Base-by-base conservation (phyloP, 345 rosid species). In the Gynandropsis gynandra region DNA sequence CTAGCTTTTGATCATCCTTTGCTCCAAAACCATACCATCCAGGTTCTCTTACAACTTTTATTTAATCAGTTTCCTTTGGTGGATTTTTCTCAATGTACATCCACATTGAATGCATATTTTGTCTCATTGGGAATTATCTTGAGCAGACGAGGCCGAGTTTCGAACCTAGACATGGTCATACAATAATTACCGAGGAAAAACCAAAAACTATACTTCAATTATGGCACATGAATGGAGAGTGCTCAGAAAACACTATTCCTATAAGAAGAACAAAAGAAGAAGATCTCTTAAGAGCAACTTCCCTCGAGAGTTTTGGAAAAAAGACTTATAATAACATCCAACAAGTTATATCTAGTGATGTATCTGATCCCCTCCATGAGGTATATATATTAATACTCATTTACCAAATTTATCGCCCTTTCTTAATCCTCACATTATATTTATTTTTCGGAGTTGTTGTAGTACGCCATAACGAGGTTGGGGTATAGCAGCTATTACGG, bases 231-330 rank as follows among this genome's bases (percentile, higher is more conserved):
- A 69, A 81, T 1, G 95, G 87, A 13, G 84, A 74, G 47, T 85
- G 95, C 47, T 87, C 87, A 0, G 79, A 78, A 43, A 89, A 84
- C 47, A 81, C 95, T 37, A 42, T 85, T 47, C 89, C 89, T 5
- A 65, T 85, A 10, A 72, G 95, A 66, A 79, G 87, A 79, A 85
- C 89, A 47, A 76, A 24, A 24, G 29, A 24, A 24, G 29, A 5
- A 24, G 2, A 24, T 24, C 29, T 24, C 29, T 24, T 24, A 20
- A 68, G 95, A 61, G 86, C 84, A 0, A 80, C 71, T 49, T 77
- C 84, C 21, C 9, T 72, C 1, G 38, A 60, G 48, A 70, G 76
- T 54, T 81, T 77, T 35, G 89, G 86, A 43, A 81, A 69, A 53
- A 81, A 77, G 66, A 56, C n/a, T n/a, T n/a, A n/a, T n/a, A 49